Base-by-base conservation (phyloP, 306 rosid genomes). In the Mucuna pruriens region DNA sequence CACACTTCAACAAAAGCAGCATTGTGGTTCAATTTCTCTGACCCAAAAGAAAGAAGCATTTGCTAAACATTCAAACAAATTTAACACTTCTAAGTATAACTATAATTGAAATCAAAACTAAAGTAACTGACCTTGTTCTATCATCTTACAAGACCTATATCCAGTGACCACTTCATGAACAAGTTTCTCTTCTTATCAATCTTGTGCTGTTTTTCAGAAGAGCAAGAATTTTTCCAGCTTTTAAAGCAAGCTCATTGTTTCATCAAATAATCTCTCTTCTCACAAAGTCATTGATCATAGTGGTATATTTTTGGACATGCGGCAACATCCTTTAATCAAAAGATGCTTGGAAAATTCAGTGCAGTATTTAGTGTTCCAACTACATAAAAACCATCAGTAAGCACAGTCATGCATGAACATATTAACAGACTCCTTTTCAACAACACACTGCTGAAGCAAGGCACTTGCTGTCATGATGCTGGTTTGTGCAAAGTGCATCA, bases 51-150 rank as follows among this genome's bases (percentile, higher is more conserved):
- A 29, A 71, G 46, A 33, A 16, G 15, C 20, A 16, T 60, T 26
- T 60, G 20, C 19, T 33, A 26, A 61, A 62, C 20, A 26, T 62
- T 76, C 73, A 46, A 63, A 77, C 71, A 76, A 46, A 48, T 17
- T 33, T 22, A 77, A 63, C 51, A 63, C 46, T 10, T 45, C 31
- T 45, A 62, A 46, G 36, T n/a, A n/a, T 29, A 3, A 29, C 1
- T 46, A 33, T 29, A 63, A 76, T 19, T 62, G 80, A 76, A 26
- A 61, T 17, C 1, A 1, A 62, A 78, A 39, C 44, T 20, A 63
- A 48, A 23, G 57, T 16, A 25, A 36, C 76, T 67, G 16, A 79
- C 76, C 81, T 76, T 3, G n/a, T 76, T 78, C n/a, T 52, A 39
- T 66, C 25, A 51, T 51, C 58, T n/a, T 20, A 55, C 62, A 55